Evolutionary conservation across 2,329 filamentous ascomycete species (phyloP), one percentile per base, ranked within the genome.

Genomic region (Alternaria sp.): DNA sequence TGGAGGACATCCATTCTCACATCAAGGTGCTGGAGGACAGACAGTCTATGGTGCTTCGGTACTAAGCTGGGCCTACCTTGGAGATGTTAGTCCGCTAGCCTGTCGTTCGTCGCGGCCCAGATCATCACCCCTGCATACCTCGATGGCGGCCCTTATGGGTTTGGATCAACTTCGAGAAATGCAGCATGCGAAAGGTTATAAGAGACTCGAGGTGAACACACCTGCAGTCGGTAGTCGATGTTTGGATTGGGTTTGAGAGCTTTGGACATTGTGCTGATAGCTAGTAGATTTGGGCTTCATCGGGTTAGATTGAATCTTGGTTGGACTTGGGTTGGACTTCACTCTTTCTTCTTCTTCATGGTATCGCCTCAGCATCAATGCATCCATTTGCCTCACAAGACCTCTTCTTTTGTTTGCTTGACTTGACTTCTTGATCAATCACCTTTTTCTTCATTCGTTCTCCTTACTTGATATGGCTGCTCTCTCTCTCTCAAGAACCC

Each of bases 11-110:
- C 38, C 28, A 41, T 54, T 44, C 28, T 54, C 41, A 44, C n/a
- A 51, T 51, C 54, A 55, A 43, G 44, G 62, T 57, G 62, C 20
- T 53, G 62, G 62, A 64, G 59, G 56, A 64, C 24, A 64, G 62
- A 64, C 39, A 34, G 57, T 56, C 57, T 38, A 51, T 55, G 43
- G 57, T 54, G 18, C 57, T 41, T 57, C 47, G 30, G 54, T 54
- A 52, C 54, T 59, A 61, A 54, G 58, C 43, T 48, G 41, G 62
- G 62, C 58, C 59, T 64, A 28, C 58, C 48, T 47, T 56, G 54
- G 44, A 54, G 52, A 56, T 38, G 20, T 28, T 51, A 26, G 6
- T 48, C 24, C 46, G 46, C 18, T 28, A 36, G 46, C 34, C 20
- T 48, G 46, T 8, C 32, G 46, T 22, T 48, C 32, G 46, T 30